These are phyloP conservation scores for Starmerella gropengiesseri DNA, from an alignment of 805 yeast species.

Conservation along the genomic window DNA sequence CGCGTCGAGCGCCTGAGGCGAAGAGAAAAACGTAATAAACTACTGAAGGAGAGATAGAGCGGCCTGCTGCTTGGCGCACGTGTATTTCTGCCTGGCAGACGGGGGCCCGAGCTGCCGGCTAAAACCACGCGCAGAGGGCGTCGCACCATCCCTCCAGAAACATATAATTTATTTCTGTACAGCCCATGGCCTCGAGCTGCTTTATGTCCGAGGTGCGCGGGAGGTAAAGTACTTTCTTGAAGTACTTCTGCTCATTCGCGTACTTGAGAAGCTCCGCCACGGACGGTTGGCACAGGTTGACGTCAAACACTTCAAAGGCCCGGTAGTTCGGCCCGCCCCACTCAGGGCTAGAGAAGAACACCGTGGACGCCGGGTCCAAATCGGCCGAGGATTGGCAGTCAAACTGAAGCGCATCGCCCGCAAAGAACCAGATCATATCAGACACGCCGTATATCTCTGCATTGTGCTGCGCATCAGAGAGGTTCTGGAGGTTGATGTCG, in stretches of 20 bases:
- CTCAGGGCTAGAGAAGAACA: slow-evolving; percentile 24
- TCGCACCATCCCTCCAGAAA: slow-evolving; percentile 15
- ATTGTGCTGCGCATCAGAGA: slow-evolving; percentile 37
- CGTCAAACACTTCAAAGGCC: slow-evolving; percentile 16
- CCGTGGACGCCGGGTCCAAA: slow-evolving; percentile 12
- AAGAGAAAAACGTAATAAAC: slow-evolving; percentile 89
- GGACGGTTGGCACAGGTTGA: slow-evolving; percentile 19
- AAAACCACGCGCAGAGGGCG: slow-evolving; percentile 18
- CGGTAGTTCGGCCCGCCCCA: slow-evolving; percentile 26
- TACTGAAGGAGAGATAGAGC: slow-evolving; percentile 70
- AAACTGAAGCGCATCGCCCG: slow-evolving; percentile 41
- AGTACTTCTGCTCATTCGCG: slow-evolving; percentile 9
- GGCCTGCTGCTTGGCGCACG: background rate
- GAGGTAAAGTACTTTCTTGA: slow-evolving; percentile 12
- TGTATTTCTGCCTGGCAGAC: background rate
- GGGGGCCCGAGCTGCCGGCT: no score
- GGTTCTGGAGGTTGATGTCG: slow-evolving; percentile 23
- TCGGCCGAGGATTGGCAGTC: slow-evolving; percentile 9
- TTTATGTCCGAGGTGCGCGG: slow-evolving; percentile 21
- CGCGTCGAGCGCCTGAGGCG: slow-evolving; percentile 80
- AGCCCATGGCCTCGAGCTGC: slow-evolving; percentile 19
- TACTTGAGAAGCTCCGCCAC: slow-evolving; percentile 13
- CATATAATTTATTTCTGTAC: slow-evolving; percentile 18
- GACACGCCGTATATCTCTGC: slow-evolving; percentile 43
- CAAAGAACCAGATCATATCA: slow-evolving; percentile 36